Evolutionary conservation across 1,284 basidiomycete genomes (phyloP).

Genomic region (Ganoderma lingzhi): DNA sequence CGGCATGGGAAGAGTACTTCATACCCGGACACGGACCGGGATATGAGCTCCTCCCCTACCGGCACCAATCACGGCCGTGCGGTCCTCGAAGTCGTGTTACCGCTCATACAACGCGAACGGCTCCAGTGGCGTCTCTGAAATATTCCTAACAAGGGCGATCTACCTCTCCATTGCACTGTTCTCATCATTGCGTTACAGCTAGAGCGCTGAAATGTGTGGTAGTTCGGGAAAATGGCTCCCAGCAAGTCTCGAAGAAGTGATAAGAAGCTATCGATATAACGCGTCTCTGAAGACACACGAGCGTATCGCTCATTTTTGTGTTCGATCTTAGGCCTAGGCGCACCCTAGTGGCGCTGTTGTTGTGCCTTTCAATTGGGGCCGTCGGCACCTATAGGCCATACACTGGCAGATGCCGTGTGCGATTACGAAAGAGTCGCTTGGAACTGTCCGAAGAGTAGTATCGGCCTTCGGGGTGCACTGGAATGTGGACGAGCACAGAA

Average conservation of each 20-base stretch:
- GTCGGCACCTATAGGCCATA: neutral
- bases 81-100: neutral
- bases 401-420: neutral
- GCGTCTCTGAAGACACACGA: neutral
- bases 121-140: neutral
- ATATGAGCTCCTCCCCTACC: neutral
- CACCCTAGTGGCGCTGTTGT: constrained; percentile 10
- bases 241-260: neutral
- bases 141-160: constrained; percentile 5
- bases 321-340: neutral
- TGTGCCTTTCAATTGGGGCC: neutral
- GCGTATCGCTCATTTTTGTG: neutral
- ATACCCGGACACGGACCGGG: neutral
- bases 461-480: neutral
- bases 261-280: neutral
- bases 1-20: neutral
- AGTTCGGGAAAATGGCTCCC: constrained; percentile 1
- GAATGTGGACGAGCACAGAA: neutral
- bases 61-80: neutral
- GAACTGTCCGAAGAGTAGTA: neutral
- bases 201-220: neutral
- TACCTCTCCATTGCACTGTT: neutral
- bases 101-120: neutral
- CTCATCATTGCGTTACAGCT: neutral
- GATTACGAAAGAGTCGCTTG: neutral